Conservation (phyloP, 306 rosid species). For the Oemleria cerasiformis region DNA sequence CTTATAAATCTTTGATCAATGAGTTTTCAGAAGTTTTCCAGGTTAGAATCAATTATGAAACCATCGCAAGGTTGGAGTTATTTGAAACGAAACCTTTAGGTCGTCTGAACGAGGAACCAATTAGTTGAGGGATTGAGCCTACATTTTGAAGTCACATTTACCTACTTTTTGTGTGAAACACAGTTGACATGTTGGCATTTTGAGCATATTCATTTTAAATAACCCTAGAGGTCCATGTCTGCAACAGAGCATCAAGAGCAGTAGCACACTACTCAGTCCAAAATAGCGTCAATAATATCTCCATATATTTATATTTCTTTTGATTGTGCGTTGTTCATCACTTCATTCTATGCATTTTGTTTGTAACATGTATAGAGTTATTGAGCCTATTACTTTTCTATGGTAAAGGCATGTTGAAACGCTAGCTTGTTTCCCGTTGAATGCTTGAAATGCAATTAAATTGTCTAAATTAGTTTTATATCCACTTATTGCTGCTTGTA, state of each 20-base stretch:
- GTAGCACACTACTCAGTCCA: neutral
- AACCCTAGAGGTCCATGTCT: neutral
- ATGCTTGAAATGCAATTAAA: too few relatives aligned
- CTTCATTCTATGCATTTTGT: too few relatives aligned
- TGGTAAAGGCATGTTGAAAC: too few relatives aligned
- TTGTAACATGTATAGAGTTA: too few relatives aligned
- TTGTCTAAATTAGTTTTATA: too few relatives aligned
- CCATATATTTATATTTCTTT: too few relatives aligned
- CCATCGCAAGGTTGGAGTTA: constrained; percentile 21
- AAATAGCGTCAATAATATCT: too few relatives aligned
- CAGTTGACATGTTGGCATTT: neutral
- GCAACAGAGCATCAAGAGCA: neutral
- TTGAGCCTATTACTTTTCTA: too few relatives aligned
- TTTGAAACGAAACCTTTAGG: constrained; percentile 13
- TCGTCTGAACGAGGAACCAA: neutral
- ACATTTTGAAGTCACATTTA: neutral
- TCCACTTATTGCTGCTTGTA: too few relatives aligned
- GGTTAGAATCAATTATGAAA: constrained; percentile 41
- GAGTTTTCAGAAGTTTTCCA: constrained; percentile 64
- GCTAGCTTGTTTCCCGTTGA: too few relatives aligned
- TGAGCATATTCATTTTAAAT: neutral
- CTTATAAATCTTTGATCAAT: constrained; percentile 44
- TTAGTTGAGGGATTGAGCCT: neutral
- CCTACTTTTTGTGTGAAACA: neutral
- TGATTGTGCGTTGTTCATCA: too few relatives aligned